Base-by-base conservation (phyloP, 1,284 basidiomycete genomes). In the Boletus hoseneyae region DNA sequence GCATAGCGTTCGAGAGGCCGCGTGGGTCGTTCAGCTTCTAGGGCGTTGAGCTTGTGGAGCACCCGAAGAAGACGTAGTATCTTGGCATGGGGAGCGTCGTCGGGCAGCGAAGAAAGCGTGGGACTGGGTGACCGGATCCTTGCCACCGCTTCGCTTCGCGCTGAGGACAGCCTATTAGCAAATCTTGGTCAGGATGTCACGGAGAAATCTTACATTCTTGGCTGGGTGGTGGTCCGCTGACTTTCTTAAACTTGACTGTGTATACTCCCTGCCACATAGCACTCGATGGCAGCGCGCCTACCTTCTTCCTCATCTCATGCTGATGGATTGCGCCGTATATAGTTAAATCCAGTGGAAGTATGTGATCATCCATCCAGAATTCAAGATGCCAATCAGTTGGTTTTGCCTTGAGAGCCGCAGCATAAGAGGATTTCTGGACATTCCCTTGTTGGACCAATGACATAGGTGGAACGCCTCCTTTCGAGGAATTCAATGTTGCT, bases 331-430 rank as follows among this genome's bases (percentile, higher is more conserved):
- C 95, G 3, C 95, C 95, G 63, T 97, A 99, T 51, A 99, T 87
- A 1, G 97, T 99, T 53, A 96, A 79, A 64, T 94, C 89, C 53
- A 96, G 72, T 0, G 87, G 85, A 21, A 99, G 72, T 13, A 82
- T 72, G 52, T 91, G 83, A 50, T 90, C 93, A 59, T 93, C 91
- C 79, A 98, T 87, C 16, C 82, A 87, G 68, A 99, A 99, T 66
- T 95, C 90, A 42, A 99, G 80, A 66, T 99, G 95, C 93, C 94
- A 99, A 63, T 99, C 95, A 19, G 80, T 82, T 1, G 94, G 92
- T 63, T 92, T 90, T 2, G 92, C 75, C 71, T 96, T 97, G 55
- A 97, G 76, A 4, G 94, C 95, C 2, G 93, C 87, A 16, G 97
- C 94, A 67, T 99, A 99, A 2, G 96, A 97, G 0, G 79, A 72